Percentiles rank a stretch among this genome's conserved stretches.
Conservation (phyloP, 352 stramenopile species). For the Pythium rhizo-oryzae region DNA sequence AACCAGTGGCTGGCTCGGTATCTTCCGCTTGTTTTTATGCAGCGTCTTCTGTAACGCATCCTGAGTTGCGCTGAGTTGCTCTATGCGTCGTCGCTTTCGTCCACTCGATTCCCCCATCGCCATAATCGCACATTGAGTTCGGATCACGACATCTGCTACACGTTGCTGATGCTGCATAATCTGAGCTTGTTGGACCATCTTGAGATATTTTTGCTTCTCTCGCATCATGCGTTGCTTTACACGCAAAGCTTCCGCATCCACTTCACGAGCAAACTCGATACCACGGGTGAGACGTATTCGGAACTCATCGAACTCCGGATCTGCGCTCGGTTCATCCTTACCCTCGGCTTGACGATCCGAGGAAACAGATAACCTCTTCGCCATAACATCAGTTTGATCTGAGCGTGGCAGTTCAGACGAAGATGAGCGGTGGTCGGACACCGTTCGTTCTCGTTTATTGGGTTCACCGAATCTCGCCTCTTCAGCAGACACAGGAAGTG, state of each 20-base stretch:
- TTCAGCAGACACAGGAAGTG: neutral
- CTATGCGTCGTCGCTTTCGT: slow-evolving; percentile 45
- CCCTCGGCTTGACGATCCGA: neutral
- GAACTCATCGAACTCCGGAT: slow-evolving; percentile 49
- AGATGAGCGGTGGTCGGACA: neutral
- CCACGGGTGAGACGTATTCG: slow-evolving; percentile 70
- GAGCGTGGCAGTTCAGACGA: neutral
- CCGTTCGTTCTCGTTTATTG: slow-evolving; percentile 22
- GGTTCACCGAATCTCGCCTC: neutral
- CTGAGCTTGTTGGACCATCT: slow-evolving; percentile 40
- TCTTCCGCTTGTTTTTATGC: neutral
- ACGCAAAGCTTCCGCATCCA: slow-evolving; percentile 42
- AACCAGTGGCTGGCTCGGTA: neutral
- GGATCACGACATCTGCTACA: slow-evolving; percentile 57
- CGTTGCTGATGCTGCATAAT: slow-evolving; percentile 63
- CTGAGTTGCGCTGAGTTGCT: slow-evolving; percentile 48
- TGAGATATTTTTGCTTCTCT: slow-evolving; percentile 55
- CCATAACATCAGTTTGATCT: neutral
- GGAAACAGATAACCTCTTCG: too few relatives aligned
- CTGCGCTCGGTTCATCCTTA: neutral
- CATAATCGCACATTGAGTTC: slow-evolving; percentile 62
- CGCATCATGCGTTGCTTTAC: slow-evolving; percentile 37
- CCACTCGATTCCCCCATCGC: slow-evolving; percentile 35
- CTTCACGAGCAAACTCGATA: slow-evolving; percentile 41
- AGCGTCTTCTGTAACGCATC: slow-evolving; percentile 34